phyloP scores from a whole-genome alignment of 2,329 filamentous ascomycete genomes.

The Eutypella sp. region DNA sequence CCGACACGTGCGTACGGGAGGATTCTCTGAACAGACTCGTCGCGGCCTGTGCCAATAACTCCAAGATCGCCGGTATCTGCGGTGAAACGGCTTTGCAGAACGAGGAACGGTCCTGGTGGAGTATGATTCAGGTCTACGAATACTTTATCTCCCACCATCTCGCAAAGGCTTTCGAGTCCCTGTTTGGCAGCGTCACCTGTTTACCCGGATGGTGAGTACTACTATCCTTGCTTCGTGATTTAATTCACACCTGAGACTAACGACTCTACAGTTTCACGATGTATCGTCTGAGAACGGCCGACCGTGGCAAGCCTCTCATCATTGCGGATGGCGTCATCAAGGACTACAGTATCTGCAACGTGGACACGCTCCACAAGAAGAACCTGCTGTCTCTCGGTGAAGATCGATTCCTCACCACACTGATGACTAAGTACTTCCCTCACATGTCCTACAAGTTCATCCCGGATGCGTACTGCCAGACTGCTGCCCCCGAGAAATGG shows the following conservation, averaged over 20 bases:
- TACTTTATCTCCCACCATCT: constrained; percentile 99
- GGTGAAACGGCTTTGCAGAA: constrained; percentile 94
- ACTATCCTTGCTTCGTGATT: not conserved
- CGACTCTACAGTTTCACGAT: constrained; percentile 76
- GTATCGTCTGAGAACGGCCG: constrained; percentile 91
- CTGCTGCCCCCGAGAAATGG: constrained; percentile 91
- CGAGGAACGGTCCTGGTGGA: constrained; percentile 86
- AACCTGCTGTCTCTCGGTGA: constrained; percentile 75
- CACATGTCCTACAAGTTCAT: constrained; percentile 95
- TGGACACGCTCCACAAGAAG: constrained; percentile 93
- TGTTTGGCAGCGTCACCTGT: constrained; percentile 97
- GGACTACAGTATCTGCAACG: constrained; percentile 82
- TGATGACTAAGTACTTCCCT: constrained; percentile 98
- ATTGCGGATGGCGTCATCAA: constrained; percentile 83
- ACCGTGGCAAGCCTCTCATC: constrained; percentile 90
- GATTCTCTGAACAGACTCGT: constrained; percentile 93
- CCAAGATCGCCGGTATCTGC: constrained; percentile 86
- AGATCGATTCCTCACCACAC: constrained; percentile 82
- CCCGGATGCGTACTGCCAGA: constrained; percentile 86
- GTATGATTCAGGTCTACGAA: constrained; percentile 99
- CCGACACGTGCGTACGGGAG: constrained; percentile 86
- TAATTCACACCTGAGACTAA: constrained; percentile 30
- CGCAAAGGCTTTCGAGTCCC: constrained; percentile 91
- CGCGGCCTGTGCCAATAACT: constrained; percentile 84
- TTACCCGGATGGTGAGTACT: constrained; percentile 92